phyloP scores from a whole-genome alignment of 352 stramenopile genomes.

The Phytophthora boehmeriae region DNA sequence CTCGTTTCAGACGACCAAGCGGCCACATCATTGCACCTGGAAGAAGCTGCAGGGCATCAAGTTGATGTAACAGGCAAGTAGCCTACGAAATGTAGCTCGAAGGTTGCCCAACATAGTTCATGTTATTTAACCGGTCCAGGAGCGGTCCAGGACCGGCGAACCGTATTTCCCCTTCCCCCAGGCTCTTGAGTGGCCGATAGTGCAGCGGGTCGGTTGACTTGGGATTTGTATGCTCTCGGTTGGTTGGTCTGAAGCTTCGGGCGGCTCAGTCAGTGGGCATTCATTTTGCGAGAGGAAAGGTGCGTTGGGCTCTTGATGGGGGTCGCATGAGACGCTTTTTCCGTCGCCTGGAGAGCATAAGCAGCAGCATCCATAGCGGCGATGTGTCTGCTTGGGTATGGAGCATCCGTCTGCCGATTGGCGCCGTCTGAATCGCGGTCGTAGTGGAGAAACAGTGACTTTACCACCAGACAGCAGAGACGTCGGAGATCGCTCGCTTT shows the following conservation, averaged over 20 bases:
- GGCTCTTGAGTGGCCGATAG: conserved; percentile 40
- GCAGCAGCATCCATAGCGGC: not conserved
- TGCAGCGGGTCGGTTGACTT: conserved; percentile 21
- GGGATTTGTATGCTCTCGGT: conserved; percentile 28
- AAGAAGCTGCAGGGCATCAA: no score
- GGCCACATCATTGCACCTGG: no score
- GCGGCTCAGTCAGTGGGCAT: conserved; percentile 23
- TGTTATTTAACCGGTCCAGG: no score
- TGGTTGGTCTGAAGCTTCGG: conserved; percentile 43
- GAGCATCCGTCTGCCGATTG: not conserved
- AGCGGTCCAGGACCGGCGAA: no score
- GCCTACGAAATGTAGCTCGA: no score
- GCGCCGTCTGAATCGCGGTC: not conserved
- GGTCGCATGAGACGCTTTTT: not conserved
- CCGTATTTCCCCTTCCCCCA: not conserved
- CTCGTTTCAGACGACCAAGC: no score
- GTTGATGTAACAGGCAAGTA: no score
- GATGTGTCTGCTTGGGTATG: not conserved
- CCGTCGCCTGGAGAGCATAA: conserved; percentile 10
- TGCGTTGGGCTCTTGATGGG: conserved; percentile 29
- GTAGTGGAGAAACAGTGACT: conserved; percentile 11
- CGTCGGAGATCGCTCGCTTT: not conserved
- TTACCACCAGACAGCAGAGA: conserved; percentile 6
- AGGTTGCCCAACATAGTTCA: no score
- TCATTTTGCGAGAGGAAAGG: conserved; percentile 65